Base-by-base conservation (phyloP, 129 eudicot species). In the Flaveria trinervia region DNA sequence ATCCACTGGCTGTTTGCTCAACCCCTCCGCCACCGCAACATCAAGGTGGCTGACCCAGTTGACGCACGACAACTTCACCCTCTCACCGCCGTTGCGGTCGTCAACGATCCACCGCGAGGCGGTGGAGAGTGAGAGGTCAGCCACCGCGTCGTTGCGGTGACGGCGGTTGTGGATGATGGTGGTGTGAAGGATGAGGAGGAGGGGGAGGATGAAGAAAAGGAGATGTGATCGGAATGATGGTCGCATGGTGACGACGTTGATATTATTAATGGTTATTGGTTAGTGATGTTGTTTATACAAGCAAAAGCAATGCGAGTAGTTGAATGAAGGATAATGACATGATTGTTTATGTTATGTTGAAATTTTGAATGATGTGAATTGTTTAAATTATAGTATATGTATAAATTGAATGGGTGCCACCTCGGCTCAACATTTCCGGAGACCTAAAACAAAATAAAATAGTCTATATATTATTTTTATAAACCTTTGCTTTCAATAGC, bases 31-130 rank as follows among this genome's bases (percentile, higher is more conserved):
- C 76, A 93, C 84, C 85, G 86, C 85, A 3, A 74, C 54, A 1
- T 90, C 96, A 0, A 90, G 85, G 76, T 90, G 96, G 9, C 92
- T 70, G 49, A 82, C 95, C 98, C 98, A 93, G 44, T 88, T 93
- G 5, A 86, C 89, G n/a, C 98, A 93, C 6, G 96, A 83, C 9
- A 93, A 70, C 85, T 93, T 93, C 68, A 88, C 92, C 1, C 98
- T 82, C 36, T 68, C 55, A 9, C 98, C 98, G 9, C 72, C 25
- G 68, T 68, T 68, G 41, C 33, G 26, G 5, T 82, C 86, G 52
- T 90, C 87, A 2, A 90, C 87, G 20, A 93, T 85, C 98, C 98
- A 93, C 68, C 98, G 84, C 9, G 96, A 86, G 51, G 80, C 45
- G 33, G 95, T 85, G 75, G 85, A 80, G 73, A 93, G 91, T 22